Evolutionary conservation across 805 yeast species (phyloP).

Genomic region (Pichia pseudocactophila): DNA sequence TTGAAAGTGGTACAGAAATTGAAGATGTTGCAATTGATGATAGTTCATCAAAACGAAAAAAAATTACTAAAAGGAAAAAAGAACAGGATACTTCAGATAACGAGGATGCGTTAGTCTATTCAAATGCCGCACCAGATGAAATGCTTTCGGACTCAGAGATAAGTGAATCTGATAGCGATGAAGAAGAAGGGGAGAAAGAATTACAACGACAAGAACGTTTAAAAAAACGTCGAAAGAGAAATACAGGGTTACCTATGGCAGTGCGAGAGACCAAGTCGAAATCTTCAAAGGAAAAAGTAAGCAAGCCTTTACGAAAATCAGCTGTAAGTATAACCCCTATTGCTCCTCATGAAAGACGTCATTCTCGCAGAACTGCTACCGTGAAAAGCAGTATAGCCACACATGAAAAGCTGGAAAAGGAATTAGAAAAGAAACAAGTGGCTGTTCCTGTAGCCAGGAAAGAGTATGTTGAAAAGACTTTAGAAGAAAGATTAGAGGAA

Average conservation of each 20-base stretch:
- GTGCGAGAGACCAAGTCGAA: slow-evolving; percentile 13
- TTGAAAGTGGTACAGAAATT: slow-evolving; percentile 17
- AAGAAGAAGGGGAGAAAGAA: slow-evolving; percentile 40
- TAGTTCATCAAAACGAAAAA: too few species aligned
- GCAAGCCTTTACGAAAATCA: not conserved
- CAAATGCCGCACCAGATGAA: slow-evolving; percentile 13
- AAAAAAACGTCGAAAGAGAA: slow-evolving; percentile 33
- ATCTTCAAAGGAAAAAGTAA: slow-evolving; percentile 1
- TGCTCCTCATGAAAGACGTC: slow-evolving; percentile 48
- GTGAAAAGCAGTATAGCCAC: slow-evolving; percentile 70
- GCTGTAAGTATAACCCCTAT: not conserved
- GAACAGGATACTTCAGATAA: too few species aligned
- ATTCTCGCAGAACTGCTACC: slow-evolving; percentile 71
- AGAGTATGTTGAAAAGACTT: slow-evolving; percentile 43
- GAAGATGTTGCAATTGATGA: slow-evolving; percentile 15
- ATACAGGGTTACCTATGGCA: slow-evolving; percentile 30
- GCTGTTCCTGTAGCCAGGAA: slow-evolving; percentile 24
- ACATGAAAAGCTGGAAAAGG: slow-evolving; percentile 58
- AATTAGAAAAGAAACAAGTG: slow-evolving; percentile 45
- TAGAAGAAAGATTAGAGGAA: slow-evolving; percentile 66
- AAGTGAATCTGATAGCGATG: slow-evolving; percentile 44
- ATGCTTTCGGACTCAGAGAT: slow-evolving; percentile 49
- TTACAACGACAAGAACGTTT: slow-evolving; percentile 26
- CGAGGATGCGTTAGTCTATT: too few species aligned
- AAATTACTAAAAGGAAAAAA: too few species aligned